Percentiles rank a stretch among this genome's conserved stretches.
Conservation (phyloP, 2,329 filamentous ascomycete genomes). For the Coniella vitis region DNA sequence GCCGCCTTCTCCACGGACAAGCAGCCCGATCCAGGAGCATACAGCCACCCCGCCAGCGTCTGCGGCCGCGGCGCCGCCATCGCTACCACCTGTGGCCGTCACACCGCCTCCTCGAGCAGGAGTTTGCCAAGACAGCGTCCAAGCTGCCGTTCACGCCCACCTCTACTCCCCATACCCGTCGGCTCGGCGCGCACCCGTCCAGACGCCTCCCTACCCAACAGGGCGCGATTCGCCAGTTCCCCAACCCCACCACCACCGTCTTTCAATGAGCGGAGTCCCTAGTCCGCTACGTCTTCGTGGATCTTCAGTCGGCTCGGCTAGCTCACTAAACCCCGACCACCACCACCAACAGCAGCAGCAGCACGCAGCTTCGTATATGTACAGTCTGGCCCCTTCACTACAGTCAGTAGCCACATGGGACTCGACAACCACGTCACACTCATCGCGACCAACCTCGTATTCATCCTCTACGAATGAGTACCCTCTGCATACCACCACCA, state of each 20-base stretch:
- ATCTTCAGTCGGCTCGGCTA: too few species aligned
- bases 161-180: neutral
- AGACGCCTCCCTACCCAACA: neutral
- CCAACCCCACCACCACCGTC: too few species aligned
- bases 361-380: neutral
- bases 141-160: neutral
- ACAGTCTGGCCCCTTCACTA: neutral
- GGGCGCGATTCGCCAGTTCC: constrained; percentile 1
- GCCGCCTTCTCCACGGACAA: constrained; percentile 2
- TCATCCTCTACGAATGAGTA: too few species aligned
- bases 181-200: neutral
- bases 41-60: neutral
- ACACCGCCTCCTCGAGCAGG: neutral
- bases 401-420: too few species aligned
- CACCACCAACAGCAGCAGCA: too few species aligned
- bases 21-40: neutral
- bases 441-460: too few species aligned
- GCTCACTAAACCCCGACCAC: too few species aligned
- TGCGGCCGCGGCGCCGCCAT: neutral
- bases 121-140: neutral
- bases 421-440: too few species aligned
- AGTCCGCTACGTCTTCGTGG: too few species aligned
- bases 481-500: too few species aligned
- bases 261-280: too few species aligned
- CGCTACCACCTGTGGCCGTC: too few species aligned